These are phyloP conservation scores for Heterococcus sp. DNA, from an alignment of 108 stramenopile genomes.

Conservation along the genomic window DNA sequence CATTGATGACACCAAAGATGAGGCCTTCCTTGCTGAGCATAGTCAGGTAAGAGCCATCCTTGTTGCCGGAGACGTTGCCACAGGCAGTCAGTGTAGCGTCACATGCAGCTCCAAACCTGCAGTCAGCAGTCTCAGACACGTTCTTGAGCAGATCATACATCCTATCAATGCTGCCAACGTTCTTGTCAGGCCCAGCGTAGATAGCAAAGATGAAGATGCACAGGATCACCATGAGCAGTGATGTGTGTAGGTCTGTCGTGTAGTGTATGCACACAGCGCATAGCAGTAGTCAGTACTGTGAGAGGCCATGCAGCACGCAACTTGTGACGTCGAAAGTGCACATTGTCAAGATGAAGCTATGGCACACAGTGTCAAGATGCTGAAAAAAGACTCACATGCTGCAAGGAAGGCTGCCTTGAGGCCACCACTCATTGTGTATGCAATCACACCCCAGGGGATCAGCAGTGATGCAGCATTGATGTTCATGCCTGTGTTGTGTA, in stretches of 20 bases:
- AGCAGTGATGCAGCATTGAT: conserved; percentile 74
- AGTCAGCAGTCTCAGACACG: conserved; percentile 17
- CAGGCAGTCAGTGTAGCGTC: conserved; percentile 58
- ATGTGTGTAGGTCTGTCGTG: too few relatives aligned
- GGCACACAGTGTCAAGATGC: conserved; percentile 79
- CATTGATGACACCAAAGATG: conserved; percentile 90
- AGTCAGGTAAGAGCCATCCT: conserved; percentile 79
- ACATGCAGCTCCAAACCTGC: conserved; percentile 13
- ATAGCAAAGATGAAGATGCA: conserved; percentile 76
- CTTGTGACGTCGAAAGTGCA: too few relatives aligned
- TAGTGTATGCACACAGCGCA: too few relatives aligned
- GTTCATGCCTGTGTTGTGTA: conserved; percentile 75
- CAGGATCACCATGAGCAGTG: conserved; percentile 34
- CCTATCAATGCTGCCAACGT: conserved; percentile 14
- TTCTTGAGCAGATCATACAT: conserved; percentile 38
- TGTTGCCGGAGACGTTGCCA: conserved; percentile 75
- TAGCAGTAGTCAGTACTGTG: too few relatives aligned
- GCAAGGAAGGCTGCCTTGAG: conserved; percentile 88
- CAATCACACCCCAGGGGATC: conserved; percentile 86
- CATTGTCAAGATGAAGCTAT: too few relatives aligned
- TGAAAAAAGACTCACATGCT: too few relatives aligned
- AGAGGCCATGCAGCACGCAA: too few relatives aligned
- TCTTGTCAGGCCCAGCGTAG: conserved; percentile 56
- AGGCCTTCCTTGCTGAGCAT: conserved; percentile 78
- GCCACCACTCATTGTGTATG: conserved; percentile 83